These are phyloP conservation scores for Xylariales sp. DNA, from an alignment of 2,329 filamentous ascomycete genomes.

Conservation along the genomic window DNA sequence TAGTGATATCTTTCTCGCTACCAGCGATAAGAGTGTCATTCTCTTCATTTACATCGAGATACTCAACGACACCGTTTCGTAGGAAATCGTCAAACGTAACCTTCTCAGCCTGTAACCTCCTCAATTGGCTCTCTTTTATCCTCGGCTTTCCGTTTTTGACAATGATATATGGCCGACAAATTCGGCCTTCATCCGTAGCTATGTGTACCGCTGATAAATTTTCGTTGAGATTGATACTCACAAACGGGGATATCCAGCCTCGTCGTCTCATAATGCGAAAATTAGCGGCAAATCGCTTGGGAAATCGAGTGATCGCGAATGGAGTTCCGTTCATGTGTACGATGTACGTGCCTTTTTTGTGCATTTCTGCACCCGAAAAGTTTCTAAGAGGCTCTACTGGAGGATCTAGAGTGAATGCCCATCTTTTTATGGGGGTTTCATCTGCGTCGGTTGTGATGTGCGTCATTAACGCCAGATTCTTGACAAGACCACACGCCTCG, in stretches of 20 bases:
- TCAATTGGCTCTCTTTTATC: conserved; percentile 81
- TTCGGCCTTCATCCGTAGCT: conserved; percentile 95
- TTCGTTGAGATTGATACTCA: conserved; percentile 95
- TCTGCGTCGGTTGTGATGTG: conserved; percentile 98
- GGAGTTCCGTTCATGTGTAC: conserved; percentile 97
- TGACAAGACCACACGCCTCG: conserved; percentile 96
- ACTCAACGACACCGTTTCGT: conserved; percentile 89
- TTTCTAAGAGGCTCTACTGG: conserved; percentile 81
- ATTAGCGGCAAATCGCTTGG: conserved; percentile 84
- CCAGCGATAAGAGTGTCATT: conserved; percentile 95
- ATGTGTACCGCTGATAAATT: conserved; percentile 94
- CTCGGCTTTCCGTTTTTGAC: conserved; percentile 89
- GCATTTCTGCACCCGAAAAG: conserved; percentile 83
- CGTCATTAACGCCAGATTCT: conserved; percentile 98
- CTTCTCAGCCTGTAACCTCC: conserved; percentile 82
- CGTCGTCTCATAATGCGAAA: conserved; percentile 90
- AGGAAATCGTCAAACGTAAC: conserved; percentile 96
- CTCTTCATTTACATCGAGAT: conserved; percentile 97
- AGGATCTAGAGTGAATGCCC: conserved; percentile 87
- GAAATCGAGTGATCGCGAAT: conserved; percentile 84
- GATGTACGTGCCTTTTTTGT: conserved; percentile 83
- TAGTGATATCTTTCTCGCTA: conserved; percentile 85
- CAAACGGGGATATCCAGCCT: conserved; percentile 93
- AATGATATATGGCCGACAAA: conserved; percentile 95
- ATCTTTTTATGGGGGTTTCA: conserved; percentile 86